These are phyloP conservation scores for Dimocarpus longan DNA, from an alignment of 345 rosid genomes.

Conservation along the genomic window DNA sequence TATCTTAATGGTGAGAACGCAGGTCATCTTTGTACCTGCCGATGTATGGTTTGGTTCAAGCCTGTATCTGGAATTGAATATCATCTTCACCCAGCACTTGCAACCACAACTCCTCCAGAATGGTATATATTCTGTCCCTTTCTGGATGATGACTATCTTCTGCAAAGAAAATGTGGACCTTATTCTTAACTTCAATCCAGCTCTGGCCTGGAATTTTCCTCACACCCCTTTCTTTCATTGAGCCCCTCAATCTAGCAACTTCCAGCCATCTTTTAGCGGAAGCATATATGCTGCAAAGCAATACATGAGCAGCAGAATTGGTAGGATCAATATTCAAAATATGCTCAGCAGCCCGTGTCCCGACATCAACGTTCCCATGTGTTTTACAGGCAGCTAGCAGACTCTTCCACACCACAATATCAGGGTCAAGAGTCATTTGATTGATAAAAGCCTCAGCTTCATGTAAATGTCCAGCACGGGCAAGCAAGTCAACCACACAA, in stretches of 20 bases:
- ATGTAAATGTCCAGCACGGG: constrained; percentile 68
- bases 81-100: constrained; percentile 47
- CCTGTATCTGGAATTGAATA: constrained; percentile 28
- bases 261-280: constrained; percentile 61
- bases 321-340: constrained; percentile 62
- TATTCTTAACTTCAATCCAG: constrained; percentile 64
- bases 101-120: constrained; percentile 45
- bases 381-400: constrained; percentile 77
- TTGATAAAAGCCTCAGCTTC: constrained; percentile 66
- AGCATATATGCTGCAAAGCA: constrained; percentile 65
- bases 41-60: constrained; percentile 11
- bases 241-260: constrained; percentile 53
- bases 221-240: constrained; percentile 57
- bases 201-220: constrained; percentile 79
- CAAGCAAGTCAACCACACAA: constrained; percentile 76
- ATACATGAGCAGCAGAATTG: constrained; percentile 63
- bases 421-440: constrained; percentile 56
- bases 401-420: constrained; percentile 66
- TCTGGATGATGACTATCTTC: constrained; percentile 65
- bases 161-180: constrained; percentile 60
- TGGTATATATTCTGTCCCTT: constrained; percentile 46
- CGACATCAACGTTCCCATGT: constrained; percentile 58
- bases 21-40: background rate
- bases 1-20: background rate
- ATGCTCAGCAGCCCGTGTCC: constrained; percentile 62